phyloP scores from a whole-genome alignment of 2,329 filamentous ascomycete genomes.

The Cercospora sp. region DNA sequence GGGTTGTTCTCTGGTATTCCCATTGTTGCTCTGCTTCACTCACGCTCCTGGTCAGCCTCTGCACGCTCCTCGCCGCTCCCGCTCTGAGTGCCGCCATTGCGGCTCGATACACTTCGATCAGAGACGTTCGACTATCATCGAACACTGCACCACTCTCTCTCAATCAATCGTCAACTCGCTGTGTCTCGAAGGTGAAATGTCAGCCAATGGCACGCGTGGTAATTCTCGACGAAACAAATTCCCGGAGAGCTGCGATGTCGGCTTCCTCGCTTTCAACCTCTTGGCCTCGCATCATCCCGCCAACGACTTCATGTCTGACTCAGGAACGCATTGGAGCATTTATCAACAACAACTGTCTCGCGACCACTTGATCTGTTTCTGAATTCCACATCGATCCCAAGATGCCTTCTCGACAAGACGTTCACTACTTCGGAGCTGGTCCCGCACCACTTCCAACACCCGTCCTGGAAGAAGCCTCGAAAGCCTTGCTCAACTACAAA shows the following conservation, averaged over 20 bases:
- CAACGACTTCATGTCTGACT: neutral
- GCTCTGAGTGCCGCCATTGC: slow-evolving; percentile 28
- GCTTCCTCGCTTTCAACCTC: neutral
- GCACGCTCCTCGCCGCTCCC: slow-evolving; percentile 24
- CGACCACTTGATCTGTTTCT: neutral
- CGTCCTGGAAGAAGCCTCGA: slow-evolving; percentile 73
- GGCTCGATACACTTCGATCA: neutral
- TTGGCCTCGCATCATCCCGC: slow-evolving; percentile 1
- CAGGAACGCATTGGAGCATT: neutral
- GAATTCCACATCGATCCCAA: neutral
- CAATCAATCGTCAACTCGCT: neutral
- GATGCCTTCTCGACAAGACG: slow-evolving; percentile 72
- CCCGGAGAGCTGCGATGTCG: slow-evolving; percentile 11
- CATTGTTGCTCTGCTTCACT: slow-evolving; percentile 9
- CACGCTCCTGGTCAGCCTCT: slow-evolving; percentile 27
- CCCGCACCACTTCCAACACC: slow-evolving; percentile 81
- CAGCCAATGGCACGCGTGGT: slow-evolving; percentile 24
- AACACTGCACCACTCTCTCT: neutral
- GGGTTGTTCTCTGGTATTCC: neutral
- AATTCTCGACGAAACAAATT: slow-evolving; percentile 11
- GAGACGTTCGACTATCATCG: neutral
- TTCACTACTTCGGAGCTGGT: slow-evolving; percentile 87
- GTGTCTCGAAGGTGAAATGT: neutral
- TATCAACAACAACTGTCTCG: neutral
- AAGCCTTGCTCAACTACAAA: slow-evolving; percentile 78